phyloP scores from a whole-genome alignment of 1,284 basidiomycete genomes.

The Moesziomyces sp. region DNA sequence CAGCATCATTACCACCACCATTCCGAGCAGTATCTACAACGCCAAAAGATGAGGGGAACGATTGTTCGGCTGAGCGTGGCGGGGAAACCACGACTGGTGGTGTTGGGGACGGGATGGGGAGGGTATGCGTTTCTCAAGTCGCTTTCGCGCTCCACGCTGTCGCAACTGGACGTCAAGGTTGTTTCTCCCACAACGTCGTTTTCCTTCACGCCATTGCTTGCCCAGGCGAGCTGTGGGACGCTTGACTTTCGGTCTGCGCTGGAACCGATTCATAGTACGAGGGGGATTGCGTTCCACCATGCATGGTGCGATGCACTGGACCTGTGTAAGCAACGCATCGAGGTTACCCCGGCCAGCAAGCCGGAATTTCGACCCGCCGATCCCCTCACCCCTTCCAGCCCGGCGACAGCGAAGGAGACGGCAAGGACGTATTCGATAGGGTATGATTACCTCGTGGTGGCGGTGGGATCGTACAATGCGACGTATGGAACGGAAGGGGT shows the following conservation, averaged over 20 bases:
- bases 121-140: conserved; percentile 72
- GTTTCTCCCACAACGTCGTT: conserved; percentile 63
- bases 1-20: too few species aligned
- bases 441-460: conserved; percentile 81
- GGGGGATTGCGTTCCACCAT: conserved; percentile 66
- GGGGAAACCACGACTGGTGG: conserved; percentile 77
- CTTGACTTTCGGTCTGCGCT: conserved; percentile 76
- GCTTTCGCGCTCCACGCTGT: conserved; percentile 4
- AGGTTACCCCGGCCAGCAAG: conserved; percentile 30
- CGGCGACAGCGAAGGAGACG: background rate
- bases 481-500: conserved; percentile 73
- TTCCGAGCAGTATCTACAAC: too few species aligned
- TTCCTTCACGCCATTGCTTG: conserved; percentile 47
- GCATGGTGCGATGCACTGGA: conserved; percentile 67
- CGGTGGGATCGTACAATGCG: conserved; percentile 84
- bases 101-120: conserved; percentile 86
- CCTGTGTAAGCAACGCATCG: conserved; percentile 4
- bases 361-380: conserved; percentile 71
- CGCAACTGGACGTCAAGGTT: conserved; percentile 39
- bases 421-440: conserved; percentile 20
- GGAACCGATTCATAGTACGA: conserved; percentile 76
- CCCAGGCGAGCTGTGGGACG: conserved; percentile 68
- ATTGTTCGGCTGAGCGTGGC: too few species aligned
- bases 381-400: conserved; percentile 69
- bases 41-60: too few species aligned